These are phyloP conservation scores for Zarea fungicola DNA, from an alignment of 2,329 filamentous ascomycete species.

Conservation along the genomic window DNA sequence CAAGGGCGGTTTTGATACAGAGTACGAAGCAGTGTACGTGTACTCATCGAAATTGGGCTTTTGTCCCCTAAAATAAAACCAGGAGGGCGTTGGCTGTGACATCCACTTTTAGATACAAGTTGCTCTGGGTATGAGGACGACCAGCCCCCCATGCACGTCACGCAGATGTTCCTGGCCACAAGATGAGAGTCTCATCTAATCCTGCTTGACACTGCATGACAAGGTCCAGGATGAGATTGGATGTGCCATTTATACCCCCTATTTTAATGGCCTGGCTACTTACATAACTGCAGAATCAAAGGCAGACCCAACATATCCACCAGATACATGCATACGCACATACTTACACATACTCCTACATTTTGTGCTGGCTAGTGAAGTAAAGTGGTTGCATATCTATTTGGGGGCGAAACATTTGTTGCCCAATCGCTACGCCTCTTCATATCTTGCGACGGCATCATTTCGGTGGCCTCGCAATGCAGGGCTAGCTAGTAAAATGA, in stretches of 20 bases:
- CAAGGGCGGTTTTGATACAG: no score
- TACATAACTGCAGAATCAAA: neutral
- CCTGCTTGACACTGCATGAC: neutral
- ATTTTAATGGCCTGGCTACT: neutral
- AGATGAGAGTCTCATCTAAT: neutral
- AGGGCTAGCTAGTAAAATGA: no score
- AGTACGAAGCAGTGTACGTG: no score
- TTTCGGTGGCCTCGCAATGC: neutral
- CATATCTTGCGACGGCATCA: conserved; percentile 4
- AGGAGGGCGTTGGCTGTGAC: no score
- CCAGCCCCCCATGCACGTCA: neutral
- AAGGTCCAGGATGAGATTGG: neutral
- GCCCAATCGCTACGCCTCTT: neutral
- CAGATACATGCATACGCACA: no score
- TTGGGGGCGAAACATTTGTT: conserved; percentile 3
- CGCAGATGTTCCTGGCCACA: neutral
- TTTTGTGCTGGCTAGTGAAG: no score
- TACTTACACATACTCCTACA: no score
- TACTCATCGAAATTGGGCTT: no score
- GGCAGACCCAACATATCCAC: no score
- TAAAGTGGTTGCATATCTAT: conserved; percentile 3
- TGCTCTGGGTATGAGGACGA: no score
- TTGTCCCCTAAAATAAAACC: no score
- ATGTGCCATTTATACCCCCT: neutral
- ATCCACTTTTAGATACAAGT: no score